These are phyloP conservation scores for Candida boleticola DNA, from an alignment of 805 yeast species.

Conservation along the genomic window DNA sequence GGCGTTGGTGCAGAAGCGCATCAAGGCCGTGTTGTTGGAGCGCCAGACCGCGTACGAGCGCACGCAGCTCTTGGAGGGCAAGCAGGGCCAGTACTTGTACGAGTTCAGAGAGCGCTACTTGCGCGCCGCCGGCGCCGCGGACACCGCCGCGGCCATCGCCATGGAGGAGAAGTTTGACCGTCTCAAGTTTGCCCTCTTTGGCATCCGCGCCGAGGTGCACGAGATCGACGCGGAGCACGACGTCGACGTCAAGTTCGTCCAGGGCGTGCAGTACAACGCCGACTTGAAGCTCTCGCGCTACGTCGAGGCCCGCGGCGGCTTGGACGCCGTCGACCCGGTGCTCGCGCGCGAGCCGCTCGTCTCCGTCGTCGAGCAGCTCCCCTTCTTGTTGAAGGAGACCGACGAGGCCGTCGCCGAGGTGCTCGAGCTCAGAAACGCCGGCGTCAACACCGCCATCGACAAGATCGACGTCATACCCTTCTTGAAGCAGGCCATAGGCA, in stretches of 20 bases:
- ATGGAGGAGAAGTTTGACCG: slow-evolving; percentile 67
- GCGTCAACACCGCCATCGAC: slow-evolving; percentile 25
- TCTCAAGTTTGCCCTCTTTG: slow-evolving; percentile 78
- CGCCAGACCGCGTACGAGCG: slow-evolving; percentile 70
- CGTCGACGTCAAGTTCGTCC: slow-evolving; percentile 44
- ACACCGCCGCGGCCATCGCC: slow-evolving; percentile 27
- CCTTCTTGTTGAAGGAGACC: slow-evolving; percentile 33
- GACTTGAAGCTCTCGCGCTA: slow-evolving; percentile 55
- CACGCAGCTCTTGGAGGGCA: slow-evolving; percentile 47
- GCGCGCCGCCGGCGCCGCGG: slow-evolving; percentile 42
- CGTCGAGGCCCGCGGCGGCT: slow-evolving; percentile 12
- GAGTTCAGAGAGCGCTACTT: slow-evolving; percentile 62
- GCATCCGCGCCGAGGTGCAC: slow-evolving; percentile 69
- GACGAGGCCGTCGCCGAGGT: slow-evolving; percentile 47
- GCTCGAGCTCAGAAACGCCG: slow-evolving; percentile 45
- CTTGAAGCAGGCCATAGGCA: slow-evolving; percentile 29
- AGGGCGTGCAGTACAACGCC: slow-evolving; percentile 71
- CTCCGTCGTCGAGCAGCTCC: slow-evolving; percentile 40
- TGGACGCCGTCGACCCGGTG: slow-evolving; percentile 11
- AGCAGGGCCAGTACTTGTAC: slow-evolving; percentile 47
- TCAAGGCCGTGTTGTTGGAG: slow-evolving; percentile 84
- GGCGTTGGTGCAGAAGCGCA: slow-evolving; percentile 45
- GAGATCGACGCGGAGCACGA: slow-evolving; percentile 57
- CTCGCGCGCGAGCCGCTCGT: slow-evolving; percentile 28
- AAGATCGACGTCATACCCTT: slow-evolving; percentile 42